phyloP scores from a whole-genome alignment of 345 rosid species.

The Lepidium aucheri region DNA sequence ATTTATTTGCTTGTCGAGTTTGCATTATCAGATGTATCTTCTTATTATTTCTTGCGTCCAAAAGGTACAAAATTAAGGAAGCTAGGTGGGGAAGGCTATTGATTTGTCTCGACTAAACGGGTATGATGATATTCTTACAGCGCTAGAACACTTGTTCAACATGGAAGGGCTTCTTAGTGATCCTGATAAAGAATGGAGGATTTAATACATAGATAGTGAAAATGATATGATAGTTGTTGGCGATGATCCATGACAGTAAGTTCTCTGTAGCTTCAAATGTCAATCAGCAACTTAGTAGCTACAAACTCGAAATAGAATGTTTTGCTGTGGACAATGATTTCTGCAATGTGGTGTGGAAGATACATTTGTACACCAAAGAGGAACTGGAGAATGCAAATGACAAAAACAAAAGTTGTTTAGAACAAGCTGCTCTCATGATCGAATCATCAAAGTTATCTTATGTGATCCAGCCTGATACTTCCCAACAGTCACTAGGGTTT shows the following conservation, averaged over 20 bases:
- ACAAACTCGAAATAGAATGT: background rate
- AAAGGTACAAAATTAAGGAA: too few species aligned
- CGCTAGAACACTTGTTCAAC: too few species aligned
- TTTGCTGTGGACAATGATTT: constrained; percentile 51
- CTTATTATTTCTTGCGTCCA: too few species aligned
- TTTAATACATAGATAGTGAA: constrained; percentile 76
- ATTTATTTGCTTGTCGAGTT: too few species aligned
- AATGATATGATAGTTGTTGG: constrained; percentile 94
- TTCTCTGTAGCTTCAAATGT: constrained; percentile 10
- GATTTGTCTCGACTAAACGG: too few species aligned
- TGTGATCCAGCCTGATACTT: constrained; percentile 80
- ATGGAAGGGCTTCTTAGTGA: too few species aligned
- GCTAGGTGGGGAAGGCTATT: too few species aligned
- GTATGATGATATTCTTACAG: too few species aligned
- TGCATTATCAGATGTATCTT: too few species aligned
- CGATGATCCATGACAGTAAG: constrained; percentile 96
- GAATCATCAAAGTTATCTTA: too few species aligned
- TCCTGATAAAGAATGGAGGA: constrained; percentile 82
- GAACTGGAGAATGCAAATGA: constrained; percentile 88
- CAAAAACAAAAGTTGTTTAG: constrained; percentile 81
- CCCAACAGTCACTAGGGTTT: constrained; percentile 48
- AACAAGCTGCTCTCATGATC: constrained; percentile 72
- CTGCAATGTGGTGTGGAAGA: constrained; percentile 22
- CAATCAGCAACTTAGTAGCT: background rate
- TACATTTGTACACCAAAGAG: constrained; percentile 38